Base-by-base conservation (phyloP, 352 stramenopile genomes). In the Chrysophaeum taylorii region DNA sequence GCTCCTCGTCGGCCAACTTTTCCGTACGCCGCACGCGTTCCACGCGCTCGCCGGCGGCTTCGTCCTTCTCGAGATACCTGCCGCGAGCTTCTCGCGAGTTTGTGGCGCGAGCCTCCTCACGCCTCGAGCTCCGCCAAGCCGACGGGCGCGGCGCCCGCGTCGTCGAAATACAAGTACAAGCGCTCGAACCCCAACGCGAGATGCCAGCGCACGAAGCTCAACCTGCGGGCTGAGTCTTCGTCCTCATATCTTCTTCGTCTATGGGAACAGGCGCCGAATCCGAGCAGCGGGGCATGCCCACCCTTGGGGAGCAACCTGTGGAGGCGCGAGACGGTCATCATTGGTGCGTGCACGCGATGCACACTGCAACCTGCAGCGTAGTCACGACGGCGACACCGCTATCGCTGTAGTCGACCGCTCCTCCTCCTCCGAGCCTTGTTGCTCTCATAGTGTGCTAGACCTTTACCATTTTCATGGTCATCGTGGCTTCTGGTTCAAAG, bases 101-200 rank as follows among this genome's bases (percentile, higher is more conserved):
- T n/a, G n/a, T n/a, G n/a, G n/a, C n/a, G n/a, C n/a, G n/a, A n/a
- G n/a, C n/a, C n/a, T n/a, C n/a, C n/a, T n/a, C n/a, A n/a, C n/a
- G n/a, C n/a, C n/a, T n/a, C 18, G n/a, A 62, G 7, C 57, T 66
- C 57, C 9, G 1, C 12, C 57, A 31, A 66, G 57, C 57, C 57
- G 14, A 45, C 57, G 57, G 57, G 57, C 31, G 9, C 31, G 12
- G 29, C 12, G 31, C 12, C 27, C 9, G 27, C 33, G 9, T 42
- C 57, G 57, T 66, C 57, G 27, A 66, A 66, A 25, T 66, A 66
- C 16, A 66, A 36, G 35, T 66, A 66, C 16, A 66, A 5, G 33
- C 18, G 31, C 33, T 66, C 57, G 35, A 66, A 45, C 18, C 57
- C 57, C 14, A 66, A 1, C 7, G 12, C n/a, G n/a, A n/a, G n/a